These are phyloP conservation scores for Phytopythium helicoides DNA, from an alignment of 352 stramenopile species.

Conservation along the genomic window DNA sequence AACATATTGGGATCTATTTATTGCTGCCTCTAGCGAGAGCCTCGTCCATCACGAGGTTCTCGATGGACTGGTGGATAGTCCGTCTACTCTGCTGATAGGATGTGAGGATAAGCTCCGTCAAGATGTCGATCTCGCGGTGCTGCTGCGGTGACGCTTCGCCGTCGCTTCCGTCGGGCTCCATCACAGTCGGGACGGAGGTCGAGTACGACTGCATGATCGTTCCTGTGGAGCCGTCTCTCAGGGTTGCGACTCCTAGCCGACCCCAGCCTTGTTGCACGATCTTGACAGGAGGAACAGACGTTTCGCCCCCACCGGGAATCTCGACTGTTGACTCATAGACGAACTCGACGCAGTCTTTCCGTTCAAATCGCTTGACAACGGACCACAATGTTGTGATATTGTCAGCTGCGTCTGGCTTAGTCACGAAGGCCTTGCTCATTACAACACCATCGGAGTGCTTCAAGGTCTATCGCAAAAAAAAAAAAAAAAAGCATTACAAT, in stretches of 20 bases:
- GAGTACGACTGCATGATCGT: slow-evolving; percentile 23
- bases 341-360: slow-evolving; percentile 11
- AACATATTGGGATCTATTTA: no score
- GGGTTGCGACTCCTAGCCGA: slow-evolving; percentile 7
- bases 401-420: neutral
- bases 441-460: slow-evolving; percentile 13
- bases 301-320: slow-evolving; percentile 4
- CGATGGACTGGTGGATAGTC: slow-evolving; percentile 27
- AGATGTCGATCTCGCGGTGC: slow-evolving; percentile 21
- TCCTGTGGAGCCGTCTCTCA: slow-evolving; percentile 21
- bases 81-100: slow-evolving; percentile 23
- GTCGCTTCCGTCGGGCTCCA: slow-evolving; percentile 3
- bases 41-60: slow-evolving; percentile 34
- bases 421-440: slow-evolving; percentile 14
- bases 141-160: slow-evolving; percentile 14
- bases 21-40: slow-evolving; percentile 13
- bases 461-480: slow-evolving; percentile 7
- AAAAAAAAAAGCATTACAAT: neutral
- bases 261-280: slow-evolving; percentile 24
- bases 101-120: slow-evolving; percentile 29
- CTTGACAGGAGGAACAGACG: slow-evolving; percentile 8
- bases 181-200: slow-evolving; percentile 19
- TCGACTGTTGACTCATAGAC: slow-evolving; percentile 14
- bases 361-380: slow-evolving; percentile 23
- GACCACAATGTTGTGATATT: slow-evolving; percentile 15